Evolutionary conservation across 805 yeast genomes (phyloP).

Genomic region (Wickerhamiella brachini): DNA sequence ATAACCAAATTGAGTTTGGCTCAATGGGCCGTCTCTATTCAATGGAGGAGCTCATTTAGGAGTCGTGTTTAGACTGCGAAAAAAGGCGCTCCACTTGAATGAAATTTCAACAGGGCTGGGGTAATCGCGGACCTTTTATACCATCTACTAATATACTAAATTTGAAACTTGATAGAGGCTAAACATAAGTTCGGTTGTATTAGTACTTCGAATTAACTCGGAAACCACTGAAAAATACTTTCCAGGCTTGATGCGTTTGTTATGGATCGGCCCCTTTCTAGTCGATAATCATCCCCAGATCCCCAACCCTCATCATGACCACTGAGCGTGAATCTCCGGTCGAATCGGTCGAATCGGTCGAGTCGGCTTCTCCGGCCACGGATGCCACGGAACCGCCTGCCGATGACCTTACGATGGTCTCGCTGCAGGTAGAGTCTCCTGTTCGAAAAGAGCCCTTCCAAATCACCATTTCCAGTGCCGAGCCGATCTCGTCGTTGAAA

Average conservation of each 20-base stretch:
- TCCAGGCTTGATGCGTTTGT: no score
- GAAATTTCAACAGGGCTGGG: not conserved
- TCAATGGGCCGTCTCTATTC: no score
- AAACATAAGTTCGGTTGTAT: no score
- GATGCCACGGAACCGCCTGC: not conserved
- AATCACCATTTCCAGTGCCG: slow-evolving; percentile 24
- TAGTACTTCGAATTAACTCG: no score
- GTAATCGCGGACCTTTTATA: not conserved
- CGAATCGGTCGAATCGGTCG: not conserved
- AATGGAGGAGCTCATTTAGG: no score
- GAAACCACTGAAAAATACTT: no score
- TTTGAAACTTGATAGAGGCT: no score
- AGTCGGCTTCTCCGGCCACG: not conserved
- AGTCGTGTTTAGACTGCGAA: no score
- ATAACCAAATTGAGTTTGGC: no score
- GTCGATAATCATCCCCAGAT: not conserved
- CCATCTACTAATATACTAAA: no score
- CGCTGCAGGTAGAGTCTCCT: slow-evolving; percentile 14
- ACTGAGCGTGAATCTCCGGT: not conserved
- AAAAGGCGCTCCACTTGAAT: no score
- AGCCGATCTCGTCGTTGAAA: slow-evolving; percentile 42
- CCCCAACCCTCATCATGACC: not conserved
- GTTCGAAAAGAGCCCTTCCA: slow-evolving; percentile 14
- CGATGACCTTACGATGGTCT: slow-evolving; percentile 4
- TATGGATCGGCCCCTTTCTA: no score